These are phyloP conservation scores for Centaurea solstitialis DNA, from an alignment of 129 eudicot species.

Conservation along the genomic window DNA sequence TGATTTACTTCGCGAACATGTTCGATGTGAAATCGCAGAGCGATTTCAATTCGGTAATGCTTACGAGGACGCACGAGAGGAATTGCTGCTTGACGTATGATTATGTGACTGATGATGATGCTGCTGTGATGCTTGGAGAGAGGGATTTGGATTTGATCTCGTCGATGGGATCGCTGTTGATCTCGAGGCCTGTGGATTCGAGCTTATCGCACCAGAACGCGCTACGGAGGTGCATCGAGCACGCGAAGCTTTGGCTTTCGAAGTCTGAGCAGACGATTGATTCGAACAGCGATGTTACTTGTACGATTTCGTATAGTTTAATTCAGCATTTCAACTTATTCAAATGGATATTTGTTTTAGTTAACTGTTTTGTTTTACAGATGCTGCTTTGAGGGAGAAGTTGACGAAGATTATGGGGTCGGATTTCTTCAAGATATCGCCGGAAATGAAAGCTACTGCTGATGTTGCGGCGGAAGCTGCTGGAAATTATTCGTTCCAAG, in stretches of 20 bases:
- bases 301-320: slow-evolving; percentile 32
- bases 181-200: slow-evolving; percentile 65
- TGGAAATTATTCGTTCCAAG: slow-evolving; percentile 59
- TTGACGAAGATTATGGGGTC: slow-evolving; percentile 74
- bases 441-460: slow-evolving; percentile 73
- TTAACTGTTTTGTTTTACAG: slow-evolving; percentile 26
- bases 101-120: slow-evolving; percentile 84
- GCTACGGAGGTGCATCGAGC: slow-evolving; percentile 59
- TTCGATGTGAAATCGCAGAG: slow-evolving; percentile 65
- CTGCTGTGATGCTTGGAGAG: slow-evolving; percentile 61
- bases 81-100: slow-evolving; percentile 87
- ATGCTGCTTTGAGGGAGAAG: slow-evolving; percentile 78
- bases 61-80: slow-evolving; percentile 84
- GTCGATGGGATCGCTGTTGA: slow-evolving; percentile 50
- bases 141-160: slow-evolving; percentile 83
- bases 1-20: slow-evolving; percentile 81
- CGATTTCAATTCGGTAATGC: slow-evolving; percentile 59
- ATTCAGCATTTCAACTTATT: background rate
- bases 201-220: slow-evolving; percentile 72
- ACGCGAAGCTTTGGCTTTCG: slow-evolving; percentile 71
- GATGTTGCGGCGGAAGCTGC: slow-evolving; percentile 82
- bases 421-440: slow-evolving; percentile 61
- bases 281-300: slow-evolving; percentile 47
- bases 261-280: slow-evolving; percentile 57
- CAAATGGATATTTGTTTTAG: background rate